These are phyloP conservation scores for Phaffomyces opuntiae DNA, from an alignment of 805 yeast genomes.

Conservation along the genomic window DNA sequence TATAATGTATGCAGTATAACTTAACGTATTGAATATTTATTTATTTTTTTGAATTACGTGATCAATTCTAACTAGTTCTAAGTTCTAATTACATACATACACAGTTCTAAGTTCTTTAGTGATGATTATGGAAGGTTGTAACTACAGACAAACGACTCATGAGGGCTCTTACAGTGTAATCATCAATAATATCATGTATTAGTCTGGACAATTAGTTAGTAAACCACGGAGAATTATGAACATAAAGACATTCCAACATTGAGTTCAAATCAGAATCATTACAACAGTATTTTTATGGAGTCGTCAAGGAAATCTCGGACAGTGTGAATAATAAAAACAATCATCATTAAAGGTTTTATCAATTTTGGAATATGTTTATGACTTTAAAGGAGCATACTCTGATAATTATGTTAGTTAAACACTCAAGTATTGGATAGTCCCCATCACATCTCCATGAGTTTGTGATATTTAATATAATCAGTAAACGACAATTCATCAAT, in stretches of 20 bases:
- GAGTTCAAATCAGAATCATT: constrained; percentile 37
- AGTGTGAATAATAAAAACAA: constrained; percentile 45
- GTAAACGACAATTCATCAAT: constrained; percentile 41
- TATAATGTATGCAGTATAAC: too few species aligned
- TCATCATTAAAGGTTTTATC: constrained; percentile 24
- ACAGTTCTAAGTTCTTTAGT: too few species aligned
- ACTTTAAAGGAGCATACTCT: constrained; percentile 2
- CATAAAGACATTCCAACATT: background rate
- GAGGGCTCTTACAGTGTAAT: too few species aligned
- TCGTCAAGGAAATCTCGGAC: constrained; percentile 38
- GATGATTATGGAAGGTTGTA: too few species aligned
- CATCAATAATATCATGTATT: background rate
- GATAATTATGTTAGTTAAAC: background rate
- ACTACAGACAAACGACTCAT: too few species aligned
- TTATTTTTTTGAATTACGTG: too few species aligned
- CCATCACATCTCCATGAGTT: background rate
- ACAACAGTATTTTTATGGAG: constrained; percentile 42
- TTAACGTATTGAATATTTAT: too few species aligned
- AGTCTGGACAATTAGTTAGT: background rate
- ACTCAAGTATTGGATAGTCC: too few species aligned
- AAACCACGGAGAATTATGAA: background rate
- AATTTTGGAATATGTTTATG: too few species aligned
- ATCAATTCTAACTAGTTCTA: too few species aligned
- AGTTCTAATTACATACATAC: too few species aligned
- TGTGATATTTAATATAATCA: constrained; percentile 1